A percentile compares a stretch with the other conserved stretches of the same genome.
Conservation (phyloP, 176 grass and related monocot species). For the Otatea glauca region DNA sequence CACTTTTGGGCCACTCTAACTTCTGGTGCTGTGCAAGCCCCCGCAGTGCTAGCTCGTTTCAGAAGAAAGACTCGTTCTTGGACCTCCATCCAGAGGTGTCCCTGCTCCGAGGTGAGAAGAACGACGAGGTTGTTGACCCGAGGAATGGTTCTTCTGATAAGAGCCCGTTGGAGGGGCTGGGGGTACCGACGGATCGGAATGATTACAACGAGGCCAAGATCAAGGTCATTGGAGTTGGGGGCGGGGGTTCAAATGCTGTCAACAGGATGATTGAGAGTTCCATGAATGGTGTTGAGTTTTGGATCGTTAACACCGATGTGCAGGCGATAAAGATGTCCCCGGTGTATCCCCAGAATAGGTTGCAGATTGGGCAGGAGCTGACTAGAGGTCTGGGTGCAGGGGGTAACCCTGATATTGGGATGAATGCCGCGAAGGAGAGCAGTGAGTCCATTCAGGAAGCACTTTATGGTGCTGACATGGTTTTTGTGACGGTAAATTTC, state of each 20-base stretch:
- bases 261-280: constrained; percentile 84
- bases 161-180: constrained; percentile 49
- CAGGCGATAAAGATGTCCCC: constrained; percentile 84
- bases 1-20: constrained; percentile 13
- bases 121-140: constrained; percentile 24
- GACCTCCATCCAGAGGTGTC: constrained; percentile 85
- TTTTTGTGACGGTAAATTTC: constrained; percentile 82
- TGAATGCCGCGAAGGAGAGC: constrained; percentile 87
- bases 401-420: constrained; percentile 87
- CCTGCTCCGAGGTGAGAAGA: constrained; percentile 64
- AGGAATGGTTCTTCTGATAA: constrained; percentile 30
- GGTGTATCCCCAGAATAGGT: constrained; percentile 64
- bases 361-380: constrained; percentile 88
- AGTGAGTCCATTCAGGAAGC: constrained; percentile 76
- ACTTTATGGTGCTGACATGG: constrained; percentile 72
- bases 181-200: constrained; percentile 6
- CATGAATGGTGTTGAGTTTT: constrained; percentile 92
- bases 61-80: constrained; percentile 72
- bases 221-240: constrained; percentile 83
- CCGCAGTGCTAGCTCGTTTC: constrained; percentile 46
- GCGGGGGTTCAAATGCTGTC: constrained; percentile 85
- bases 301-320: constrained; percentile 89
- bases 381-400: constrained; percentile 79
- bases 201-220: constrained; percentile 80
- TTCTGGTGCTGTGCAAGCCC: constrained; percentile 53